These are phyloP conservation scores for Cyberlindnera saturnus DNA, from an alignment of 805 yeast genomes.

Conservation along the genomic window DNA sequence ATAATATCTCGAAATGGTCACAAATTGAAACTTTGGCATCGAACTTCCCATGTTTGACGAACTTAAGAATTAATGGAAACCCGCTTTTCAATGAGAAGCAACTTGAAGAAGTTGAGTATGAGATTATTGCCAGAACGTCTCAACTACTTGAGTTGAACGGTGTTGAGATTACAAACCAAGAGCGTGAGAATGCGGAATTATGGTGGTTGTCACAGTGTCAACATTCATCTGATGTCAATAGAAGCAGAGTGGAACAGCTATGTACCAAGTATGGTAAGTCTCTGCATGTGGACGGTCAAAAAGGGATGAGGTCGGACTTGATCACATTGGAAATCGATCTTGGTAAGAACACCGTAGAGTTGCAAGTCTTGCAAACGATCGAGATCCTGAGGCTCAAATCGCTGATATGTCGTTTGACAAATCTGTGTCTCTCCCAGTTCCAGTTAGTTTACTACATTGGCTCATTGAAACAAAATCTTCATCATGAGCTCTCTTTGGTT, in stretches of 20 bases:
- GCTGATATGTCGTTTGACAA: constrained; percentile 1
- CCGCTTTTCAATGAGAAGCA: constrained; percentile 34
- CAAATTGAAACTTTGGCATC: constrained; percentile 38
- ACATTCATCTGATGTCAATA: background rate
- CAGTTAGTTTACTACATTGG: constrained; percentile 16
- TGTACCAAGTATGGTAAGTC: background rate
- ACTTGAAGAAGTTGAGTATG: constrained; percentile 22
- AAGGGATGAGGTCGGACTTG: background rate
- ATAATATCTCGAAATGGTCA: constrained; percentile 40
- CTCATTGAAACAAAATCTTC: constrained; percentile 15
- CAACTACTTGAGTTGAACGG: constrained; percentile 50
- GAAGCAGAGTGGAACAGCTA: background rate
- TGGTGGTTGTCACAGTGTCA: constrained; percentile 28
- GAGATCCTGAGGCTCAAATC: constrained; percentile 32
- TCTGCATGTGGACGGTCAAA: background rate
- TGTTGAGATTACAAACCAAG: constrained; percentile 34
- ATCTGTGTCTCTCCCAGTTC: background rate
- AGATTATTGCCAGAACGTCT: constrained; percentile 42
- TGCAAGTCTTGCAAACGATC: constrained; percentile 23
- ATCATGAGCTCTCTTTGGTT: constrained; percentile 20
- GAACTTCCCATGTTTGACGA: constrained; percentile 35
- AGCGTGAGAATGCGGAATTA: constrained; percentile 60
- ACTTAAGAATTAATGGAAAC: constrained; percentile 46
- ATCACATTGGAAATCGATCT: constrained; percentile 4
- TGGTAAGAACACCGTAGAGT: background rate